Evolutionary conservation across 768 basidiomycete genomes (phyloP).

Genomic region (Rhodosporidiobolus odoratus): DNA sequence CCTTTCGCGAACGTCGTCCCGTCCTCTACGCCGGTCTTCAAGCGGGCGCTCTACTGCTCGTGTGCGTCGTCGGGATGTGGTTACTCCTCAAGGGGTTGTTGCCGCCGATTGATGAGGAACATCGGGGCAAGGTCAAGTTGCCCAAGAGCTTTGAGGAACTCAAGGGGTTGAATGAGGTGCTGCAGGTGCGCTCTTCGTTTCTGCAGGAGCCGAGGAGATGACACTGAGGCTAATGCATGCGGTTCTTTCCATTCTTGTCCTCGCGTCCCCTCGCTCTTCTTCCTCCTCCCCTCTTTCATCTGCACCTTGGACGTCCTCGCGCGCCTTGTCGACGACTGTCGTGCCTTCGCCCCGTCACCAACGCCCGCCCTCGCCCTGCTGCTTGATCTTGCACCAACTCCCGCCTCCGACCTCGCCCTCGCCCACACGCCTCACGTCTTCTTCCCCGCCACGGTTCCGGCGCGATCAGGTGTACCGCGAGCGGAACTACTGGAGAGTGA

Average conservation of each 20-base stretch:
- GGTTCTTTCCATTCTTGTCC: not conserved
- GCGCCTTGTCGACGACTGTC: too few relatives aligned
- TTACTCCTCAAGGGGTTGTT: slow-evolving; percentile 65
- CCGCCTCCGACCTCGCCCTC: not conserved
- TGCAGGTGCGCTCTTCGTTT: slow-evolving; percentile 53
- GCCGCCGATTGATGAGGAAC: slow-evolving; percentile 54
- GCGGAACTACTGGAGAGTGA: slow-evolving; percentile 75
- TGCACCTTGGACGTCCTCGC: too few relatives aligned
- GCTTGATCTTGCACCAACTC: not conserved
- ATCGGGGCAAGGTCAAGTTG: slow-evolving; percentile 68
- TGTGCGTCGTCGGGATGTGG: slow-evolving; percentile 65
- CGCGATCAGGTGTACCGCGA: slow-evolving; percentile 68
- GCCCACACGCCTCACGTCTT: not conserved
- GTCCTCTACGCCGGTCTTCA: slow-evolving; percentile 76
- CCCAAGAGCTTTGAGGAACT: slow-evolving; percentile 84
- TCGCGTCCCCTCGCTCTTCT: not conserved
- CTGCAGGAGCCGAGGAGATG: too few relatives aligned
- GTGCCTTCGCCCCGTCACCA: too few relatives aligned
- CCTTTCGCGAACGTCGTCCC: slow-evolving; percentile 46
- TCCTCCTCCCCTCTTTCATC: not conserved
- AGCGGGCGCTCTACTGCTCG: slow-evolving; percentile 69
- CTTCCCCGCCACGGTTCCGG: too few relatives aligned
- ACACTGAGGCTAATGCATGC: too few relatives aligned
- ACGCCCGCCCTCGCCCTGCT: too few relatives aligned
- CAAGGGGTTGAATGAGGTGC: slow-evolving; percentile 69